Conservation (phyloP, 768 basidiomycete genomes). For the Tricholoma matsutake region DNA sequence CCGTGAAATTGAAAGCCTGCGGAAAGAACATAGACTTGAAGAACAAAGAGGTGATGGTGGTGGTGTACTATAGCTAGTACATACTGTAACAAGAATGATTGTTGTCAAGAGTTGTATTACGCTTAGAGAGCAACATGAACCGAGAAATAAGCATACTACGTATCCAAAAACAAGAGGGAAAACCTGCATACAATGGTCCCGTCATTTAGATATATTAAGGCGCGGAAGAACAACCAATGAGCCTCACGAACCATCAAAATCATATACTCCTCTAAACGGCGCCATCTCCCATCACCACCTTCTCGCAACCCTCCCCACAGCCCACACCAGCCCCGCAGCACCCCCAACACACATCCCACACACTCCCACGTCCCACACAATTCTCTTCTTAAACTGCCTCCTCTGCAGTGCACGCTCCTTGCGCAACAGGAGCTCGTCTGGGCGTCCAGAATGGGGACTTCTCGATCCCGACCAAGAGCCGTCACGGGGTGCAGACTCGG, state of each 20-base stretch:
- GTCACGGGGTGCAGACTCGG: constrained; percentile 1
- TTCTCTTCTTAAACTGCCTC: constrained; percentile 62
- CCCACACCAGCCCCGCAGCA: constrained; percentile 54
- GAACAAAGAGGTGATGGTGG: too few species aligned
- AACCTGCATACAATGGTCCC: not conserved
- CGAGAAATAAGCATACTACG: not conserved
- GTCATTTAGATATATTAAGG: not conserved
- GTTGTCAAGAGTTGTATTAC: too few species aligned
- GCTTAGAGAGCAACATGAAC: not conserved
- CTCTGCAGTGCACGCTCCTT: constrained; percentile 86
- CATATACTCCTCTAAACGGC: not conserved
- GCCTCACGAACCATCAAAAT: not conserved
- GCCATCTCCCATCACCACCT: constrained; percentile 40
- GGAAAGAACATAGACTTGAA: too few species aligned
- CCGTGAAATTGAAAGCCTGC: too few species aligned
- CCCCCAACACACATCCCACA: constrained; percentile 70
- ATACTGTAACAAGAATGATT: too few species aligned
- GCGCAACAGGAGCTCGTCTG: constrained; percentile 73
- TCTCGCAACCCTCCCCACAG: constrained; percentile 45
- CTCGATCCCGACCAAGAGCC: constrained; percentile 15
- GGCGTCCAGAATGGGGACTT: constrained; percentile 15
- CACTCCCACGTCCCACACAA: constrained; percentile 82
- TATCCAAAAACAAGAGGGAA: not conserved
- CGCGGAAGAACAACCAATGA: not conserved
- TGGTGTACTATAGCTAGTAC: too few species aligned